phyloP scores from a whole-genome alignment of 768 basidiomycete genomes.

The Exidia glandulosa region DNA sequence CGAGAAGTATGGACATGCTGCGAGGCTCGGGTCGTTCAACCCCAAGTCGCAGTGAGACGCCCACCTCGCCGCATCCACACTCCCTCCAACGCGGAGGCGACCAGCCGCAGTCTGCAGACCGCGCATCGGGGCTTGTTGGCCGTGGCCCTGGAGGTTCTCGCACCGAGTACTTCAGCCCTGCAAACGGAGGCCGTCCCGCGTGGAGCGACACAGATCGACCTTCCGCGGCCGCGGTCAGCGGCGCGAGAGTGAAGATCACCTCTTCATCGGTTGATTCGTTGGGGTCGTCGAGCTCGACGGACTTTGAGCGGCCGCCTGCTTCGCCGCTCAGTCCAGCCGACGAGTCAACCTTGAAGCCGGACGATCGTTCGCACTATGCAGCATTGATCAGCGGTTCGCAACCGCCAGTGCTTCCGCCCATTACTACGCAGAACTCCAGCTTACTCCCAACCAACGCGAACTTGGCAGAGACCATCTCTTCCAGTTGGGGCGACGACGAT shows the following conservation, averaged over 20 bases:
- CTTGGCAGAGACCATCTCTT: background rate
- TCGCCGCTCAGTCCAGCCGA: background rate
- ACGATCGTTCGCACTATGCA: background rate
- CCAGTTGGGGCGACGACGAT: background rate
- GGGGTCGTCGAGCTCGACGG: constrained; percentile 7
- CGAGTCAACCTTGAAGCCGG: background rate
- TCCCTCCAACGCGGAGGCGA: background rate
- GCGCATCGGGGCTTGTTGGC: background rate
- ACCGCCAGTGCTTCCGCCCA: background rate
- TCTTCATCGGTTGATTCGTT: too few relatives aligned
- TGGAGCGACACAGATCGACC: constrained; percentile 5
- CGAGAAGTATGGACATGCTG: background rate
- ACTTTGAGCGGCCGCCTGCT: background rate
- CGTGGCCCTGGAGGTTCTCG: too few relatives aligned
- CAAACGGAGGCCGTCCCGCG: background rate
- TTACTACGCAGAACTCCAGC: background rate
- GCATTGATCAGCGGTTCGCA: background rate
- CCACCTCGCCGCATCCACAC: background rate
- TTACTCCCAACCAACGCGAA: too few relatives aligned
- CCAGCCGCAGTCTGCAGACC: background rate
- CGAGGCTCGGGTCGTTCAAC: background rate
- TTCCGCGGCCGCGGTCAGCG: background rate
- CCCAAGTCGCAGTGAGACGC: background rate
- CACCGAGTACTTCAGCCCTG: background rate
- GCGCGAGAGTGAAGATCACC: too few relatives aligned